Evolutionary conservation across 2,329 filamentous ascomycete genomes (phyloP).

Genomic region (Zopfia rhizophila): DNA sequence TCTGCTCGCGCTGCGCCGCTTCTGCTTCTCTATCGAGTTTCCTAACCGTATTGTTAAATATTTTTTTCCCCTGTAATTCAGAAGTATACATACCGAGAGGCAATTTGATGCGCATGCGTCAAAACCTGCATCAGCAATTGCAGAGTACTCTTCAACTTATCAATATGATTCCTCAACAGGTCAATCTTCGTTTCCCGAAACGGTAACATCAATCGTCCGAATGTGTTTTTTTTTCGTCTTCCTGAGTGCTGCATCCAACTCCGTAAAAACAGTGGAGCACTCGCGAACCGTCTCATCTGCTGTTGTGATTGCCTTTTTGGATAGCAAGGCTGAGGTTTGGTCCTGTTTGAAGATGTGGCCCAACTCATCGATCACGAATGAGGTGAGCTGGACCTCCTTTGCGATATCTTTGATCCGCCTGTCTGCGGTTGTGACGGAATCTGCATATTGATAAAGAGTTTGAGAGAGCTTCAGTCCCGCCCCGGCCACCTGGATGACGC

Average conservation of each 20-base stretch:
- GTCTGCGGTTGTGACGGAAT: slow-evolving; percentile 42
- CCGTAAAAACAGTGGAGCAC: slow-evolving; percentile 37
- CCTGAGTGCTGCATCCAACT: slow-evolving; percentile 35
- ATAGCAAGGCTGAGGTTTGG: slow-evolving; percentile 34
- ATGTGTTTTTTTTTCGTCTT: slow-evolving; percentile 38
- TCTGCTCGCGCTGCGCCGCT: slow-evolving; percentile 36
- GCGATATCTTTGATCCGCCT: slow-evolving; percentile 40
- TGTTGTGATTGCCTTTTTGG: slow-evolving; percentile 34
- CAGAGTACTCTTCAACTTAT: slow-evolving; percentile 43
- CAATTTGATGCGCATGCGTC: slow-evolving; percentile 37
- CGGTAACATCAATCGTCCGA: slow-evolving; percentile 37
- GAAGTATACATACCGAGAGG: slow-evolving; percentile 24
- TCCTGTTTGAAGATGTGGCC: slow-evolving; percentile 38
- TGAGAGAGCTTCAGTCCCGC: slow-evolving; percentile 42
- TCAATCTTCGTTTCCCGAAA: slow-evolving; percentile 46
- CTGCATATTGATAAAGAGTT: slow-evolving; percentile 43
- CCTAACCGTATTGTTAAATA: slow-evolving; percentile 4
- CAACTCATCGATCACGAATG: slow-evolving; percentile 41
- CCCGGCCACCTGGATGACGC: slow-evolving; percentile 43
- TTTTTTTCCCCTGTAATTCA: not conserved
- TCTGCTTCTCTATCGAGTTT: slow-evolving; percentile 37
- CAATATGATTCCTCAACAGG: slow-evolving; percentile 38
- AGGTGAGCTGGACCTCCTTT: slow-evolving; percentile 40
- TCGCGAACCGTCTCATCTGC: slow-evolving; percentile 41
- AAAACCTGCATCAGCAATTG: slow-evolving; percentile 42